These are phyloP conservation scores for Prillingera fragicola DNA, from an alignment of 1,284 basidiomycete species.

Conservation along the genomic window DNA sequence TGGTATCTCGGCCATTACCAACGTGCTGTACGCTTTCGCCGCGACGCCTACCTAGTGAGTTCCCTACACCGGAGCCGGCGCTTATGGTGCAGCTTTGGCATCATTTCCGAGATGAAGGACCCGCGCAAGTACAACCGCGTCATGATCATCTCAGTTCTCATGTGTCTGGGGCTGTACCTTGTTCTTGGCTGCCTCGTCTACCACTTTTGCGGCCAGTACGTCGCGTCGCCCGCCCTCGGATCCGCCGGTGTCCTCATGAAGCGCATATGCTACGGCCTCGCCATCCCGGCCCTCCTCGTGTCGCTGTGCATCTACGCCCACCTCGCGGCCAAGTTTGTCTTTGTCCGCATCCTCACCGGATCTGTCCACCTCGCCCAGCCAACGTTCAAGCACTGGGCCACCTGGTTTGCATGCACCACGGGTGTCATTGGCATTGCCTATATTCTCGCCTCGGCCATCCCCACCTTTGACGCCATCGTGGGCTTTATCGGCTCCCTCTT, in stretches of 20 bases:
- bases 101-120: background rate
- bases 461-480: background rate
- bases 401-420: conserved; percentile 54
- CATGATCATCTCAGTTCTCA: background rate
- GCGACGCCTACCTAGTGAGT: conserved; percentile 1
- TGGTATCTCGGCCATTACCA: background rate
- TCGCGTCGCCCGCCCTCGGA: conserved; percentile 16
- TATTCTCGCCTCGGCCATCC: conserved; percentile 9
- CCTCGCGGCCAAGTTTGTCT: conserved; percentile 57
- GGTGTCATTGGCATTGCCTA: conserved; percentile 2
- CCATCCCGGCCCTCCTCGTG: conserved; percentile 15
- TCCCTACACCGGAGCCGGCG: too few relatives aligned
- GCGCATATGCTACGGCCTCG: conserved; percentile 27
- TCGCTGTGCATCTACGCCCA: background rate
- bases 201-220: conserved; percentile 19
- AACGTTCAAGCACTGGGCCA: conserved; percentile 55
- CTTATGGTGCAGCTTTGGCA: too few relatives aligned
- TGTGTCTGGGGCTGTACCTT: background rate
- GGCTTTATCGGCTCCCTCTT: conserved; percentile 2
- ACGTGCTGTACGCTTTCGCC: background rate
- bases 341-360: conserved; percentile 57
- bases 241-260: conserved; percentile 6
- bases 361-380: conserved; percentile 56
- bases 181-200: background rate
- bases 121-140: conserved; percentile 1